Evolutionary conservation across 805 yeast species (phyloP).

Genomic region (Hanseniaspora guilliermondii): DNA sequence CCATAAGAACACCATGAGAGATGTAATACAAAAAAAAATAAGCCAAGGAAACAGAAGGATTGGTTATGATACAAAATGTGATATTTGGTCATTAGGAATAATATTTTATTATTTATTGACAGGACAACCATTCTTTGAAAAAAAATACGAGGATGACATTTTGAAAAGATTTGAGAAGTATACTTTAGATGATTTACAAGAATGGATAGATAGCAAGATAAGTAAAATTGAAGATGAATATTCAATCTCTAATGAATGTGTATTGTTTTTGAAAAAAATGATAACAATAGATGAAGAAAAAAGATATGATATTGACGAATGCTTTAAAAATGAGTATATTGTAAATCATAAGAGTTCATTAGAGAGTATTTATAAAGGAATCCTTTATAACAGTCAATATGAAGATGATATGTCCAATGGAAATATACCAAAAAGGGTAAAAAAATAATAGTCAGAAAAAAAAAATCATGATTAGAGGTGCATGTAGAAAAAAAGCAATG

Average conservation of each 20-base stretch:
- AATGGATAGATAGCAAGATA: not conserved
- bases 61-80: conserved; percentile 48
- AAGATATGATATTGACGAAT: not conserved
- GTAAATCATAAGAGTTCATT: not conserved
- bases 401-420: not conserved
- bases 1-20: conserved; percentile 4
- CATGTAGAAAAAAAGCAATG: too few relatives aligned
- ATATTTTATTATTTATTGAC: conserved; percentile 46
- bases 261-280: not conserved
- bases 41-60: not conserved
- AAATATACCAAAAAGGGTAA: not conserved
- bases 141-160: conserved; percentile 20
- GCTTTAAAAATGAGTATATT: conserved; percentile 3
- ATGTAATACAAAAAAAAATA: not conserved
- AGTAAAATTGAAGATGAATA: not conserved
- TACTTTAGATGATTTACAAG: not conserved
- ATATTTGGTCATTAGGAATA: conserved; percentile 59
- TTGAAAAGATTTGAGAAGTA: not conserved
- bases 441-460: not conserved
- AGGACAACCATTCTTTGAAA: conserved; percentile 51
- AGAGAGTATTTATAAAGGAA: not conserved
- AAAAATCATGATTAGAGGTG: too few relatives aligned
- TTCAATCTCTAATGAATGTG: not conserved
- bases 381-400: not conserved
- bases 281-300: not conserved